Conservation (phyloP, 306 rosid genomes). For the Urtica urens region DNA sequence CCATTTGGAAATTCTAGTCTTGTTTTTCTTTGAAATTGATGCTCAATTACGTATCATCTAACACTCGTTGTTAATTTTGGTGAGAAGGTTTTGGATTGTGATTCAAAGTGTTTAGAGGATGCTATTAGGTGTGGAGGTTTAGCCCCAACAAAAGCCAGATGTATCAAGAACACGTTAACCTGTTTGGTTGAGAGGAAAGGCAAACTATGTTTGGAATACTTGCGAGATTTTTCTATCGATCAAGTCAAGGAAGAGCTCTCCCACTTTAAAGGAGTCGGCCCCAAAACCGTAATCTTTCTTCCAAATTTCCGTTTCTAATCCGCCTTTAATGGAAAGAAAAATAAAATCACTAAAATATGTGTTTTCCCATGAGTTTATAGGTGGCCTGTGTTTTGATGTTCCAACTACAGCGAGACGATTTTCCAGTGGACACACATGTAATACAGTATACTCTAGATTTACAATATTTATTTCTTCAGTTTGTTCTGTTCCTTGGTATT, state of each 20-base stretch:
- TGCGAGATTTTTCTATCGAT: constrained; percentile 46
- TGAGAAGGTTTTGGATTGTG: constrained; percentile 58
- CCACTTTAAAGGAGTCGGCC: constrained; percentile 82
- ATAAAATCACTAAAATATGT: too few species aligned
- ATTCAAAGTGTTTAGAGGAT: constrained; percentile 46
- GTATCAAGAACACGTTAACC: constrained; percentile 57
- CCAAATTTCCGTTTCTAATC: constrained; percentile 12
- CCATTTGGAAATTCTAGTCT: background rate
- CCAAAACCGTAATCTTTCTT: constrained; percentile 57
- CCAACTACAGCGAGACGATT: constrained; percentile 79
- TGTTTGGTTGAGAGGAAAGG: constrained; percentile 61
- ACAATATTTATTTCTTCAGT: too few species aligned
- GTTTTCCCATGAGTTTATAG: constrained; percentile 22
- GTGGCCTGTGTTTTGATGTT: constrained; percentile 45
- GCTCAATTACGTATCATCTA: background rate
- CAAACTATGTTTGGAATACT: constrained; percentile 70
- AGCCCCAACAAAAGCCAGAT: constrained; percentile 71
- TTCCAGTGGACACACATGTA: constrained; percentile 95
- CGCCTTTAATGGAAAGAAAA: too few species aligned
- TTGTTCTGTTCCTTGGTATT: too few species aligned
- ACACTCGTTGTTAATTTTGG: too few species aligned
- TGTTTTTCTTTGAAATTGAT: background rate
- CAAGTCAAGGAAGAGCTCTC: constrained; percentile 65
- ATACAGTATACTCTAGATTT: too few species aligned
- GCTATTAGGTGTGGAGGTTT: constrained; percentile 82